phyloP scores from a whole-genome alignment of 2,329 filamentous ascomycete genomes.

The Incumbomyces delicatus region DNA sequence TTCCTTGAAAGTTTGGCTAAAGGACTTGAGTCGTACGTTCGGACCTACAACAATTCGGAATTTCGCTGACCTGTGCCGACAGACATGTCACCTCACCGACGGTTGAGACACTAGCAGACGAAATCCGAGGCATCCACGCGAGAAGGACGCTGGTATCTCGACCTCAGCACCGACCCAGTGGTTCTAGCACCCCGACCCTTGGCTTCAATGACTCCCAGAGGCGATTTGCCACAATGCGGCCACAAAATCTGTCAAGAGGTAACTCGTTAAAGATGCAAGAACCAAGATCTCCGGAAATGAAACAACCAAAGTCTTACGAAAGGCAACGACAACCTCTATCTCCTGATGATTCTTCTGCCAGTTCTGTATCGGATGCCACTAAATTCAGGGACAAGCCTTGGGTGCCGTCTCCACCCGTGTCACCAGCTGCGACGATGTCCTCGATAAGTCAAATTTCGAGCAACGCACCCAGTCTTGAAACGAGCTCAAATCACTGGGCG shows the following conservation, averaged over 20 bases:
- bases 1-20: slow-evolving; percentile 39
- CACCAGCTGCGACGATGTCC: slow-evolving; percentile 16
- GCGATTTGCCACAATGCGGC: neutral
- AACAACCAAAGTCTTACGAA: slow-evolving; percentile 4
- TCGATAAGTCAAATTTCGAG: slow-evolving; percentile 18
- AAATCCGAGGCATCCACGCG: slow-evolving; percentile 16
- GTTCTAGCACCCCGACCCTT: neutral
- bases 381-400: slow-evolving; percentile 14
- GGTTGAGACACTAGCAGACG: slow-evolving; percentile 12
- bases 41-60: neutral
- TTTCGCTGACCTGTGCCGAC: neutral
- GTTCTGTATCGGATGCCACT: slow-evolving; percentile 11
- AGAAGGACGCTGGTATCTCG: neutral
- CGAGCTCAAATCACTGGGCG: slow-evolving; percentile 31
- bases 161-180: neutral
- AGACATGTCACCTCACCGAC: slow-evolving; percentile 4
- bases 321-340: slow-evolving; percentile 13
- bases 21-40: slow-evolving; percentile 37
- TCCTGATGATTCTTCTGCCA: slow-evolving; percentile 15
- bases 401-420: slow-evolving; percentile 12
- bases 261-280: neutral
- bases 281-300: slow-evolving; percentile 1
- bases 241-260: neutral
- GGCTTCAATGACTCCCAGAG: neutral
- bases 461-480: slow-evolving; percentile 11